Evolutionary conservation across 441 rosid genomes (phyloP).

Genomic region (Rhodomyrtus psidioides): DNA sequence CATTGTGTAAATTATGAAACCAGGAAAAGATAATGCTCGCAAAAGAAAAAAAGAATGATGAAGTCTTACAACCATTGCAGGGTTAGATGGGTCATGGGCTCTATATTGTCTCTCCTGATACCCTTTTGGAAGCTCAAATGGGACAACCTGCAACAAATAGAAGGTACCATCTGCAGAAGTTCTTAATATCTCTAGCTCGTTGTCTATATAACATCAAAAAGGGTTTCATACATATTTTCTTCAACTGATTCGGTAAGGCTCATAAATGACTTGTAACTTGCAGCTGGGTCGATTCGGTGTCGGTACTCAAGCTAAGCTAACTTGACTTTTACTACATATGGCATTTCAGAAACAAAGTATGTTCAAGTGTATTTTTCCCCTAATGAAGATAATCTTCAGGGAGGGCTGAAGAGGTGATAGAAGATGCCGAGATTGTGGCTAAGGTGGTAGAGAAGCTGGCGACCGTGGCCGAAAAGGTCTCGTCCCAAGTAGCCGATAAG

Average conservation of each 20-base stretch:
- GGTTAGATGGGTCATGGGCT: conserved; percentile 56
- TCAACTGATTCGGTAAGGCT: no score
- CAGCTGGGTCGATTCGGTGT: background rate
- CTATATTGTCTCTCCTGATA: conserved; percentile 32
- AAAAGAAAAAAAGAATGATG: background rate
- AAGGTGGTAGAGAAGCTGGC: conserved; percentile 68
- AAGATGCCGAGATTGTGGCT: conserved; percentile 42
- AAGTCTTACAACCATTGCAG: conserved; percentile 21
- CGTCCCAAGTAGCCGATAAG: conserved; percentile 34
- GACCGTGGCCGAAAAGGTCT: conserved; percentile 30
- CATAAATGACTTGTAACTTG: no score
- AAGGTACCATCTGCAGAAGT: conserved; percentile 25
- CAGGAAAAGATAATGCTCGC: background rate
- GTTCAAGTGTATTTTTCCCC: background rate
- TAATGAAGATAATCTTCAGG: conserved; percentile 11
- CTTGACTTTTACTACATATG: background rate
- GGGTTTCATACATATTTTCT: no score
- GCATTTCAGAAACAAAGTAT: background rate
- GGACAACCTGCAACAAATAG: conserved; percentile 29
- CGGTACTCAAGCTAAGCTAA: background rate
- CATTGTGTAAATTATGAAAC: background rate
- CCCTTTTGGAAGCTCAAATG: conserved; percentile 48
- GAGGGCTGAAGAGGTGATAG: conserved; percentile 38
- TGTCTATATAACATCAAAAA: no score
- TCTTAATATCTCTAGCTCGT: background rate